phyloP scores from a whole-genome alignment of 768 basidiomycete species.

The Lyophyllum shimeji region DNA sequence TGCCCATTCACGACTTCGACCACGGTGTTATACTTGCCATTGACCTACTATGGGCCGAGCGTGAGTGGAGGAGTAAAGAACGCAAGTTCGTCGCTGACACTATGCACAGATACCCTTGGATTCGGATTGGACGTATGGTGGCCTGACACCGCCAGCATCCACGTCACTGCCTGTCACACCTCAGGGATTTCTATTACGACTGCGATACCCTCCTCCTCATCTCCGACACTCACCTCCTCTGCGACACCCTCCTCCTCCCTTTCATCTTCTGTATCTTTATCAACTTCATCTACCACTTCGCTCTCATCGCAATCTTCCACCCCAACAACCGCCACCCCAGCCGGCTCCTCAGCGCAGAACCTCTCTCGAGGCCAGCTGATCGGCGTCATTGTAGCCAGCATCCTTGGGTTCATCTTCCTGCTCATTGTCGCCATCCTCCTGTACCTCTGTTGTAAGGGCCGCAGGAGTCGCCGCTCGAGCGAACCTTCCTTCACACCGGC shows the following conservation, averaged over 20 bases:
- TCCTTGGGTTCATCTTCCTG: constrained; percentile 59
- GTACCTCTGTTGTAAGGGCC: constrained; percentile 48
- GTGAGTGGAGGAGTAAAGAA: constrained; percentile 36
- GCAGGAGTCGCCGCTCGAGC: constrained; percentile 34
- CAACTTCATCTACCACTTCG: constrained; percentile 21
- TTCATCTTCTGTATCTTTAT: constrained; percentile 24
- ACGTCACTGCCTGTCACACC: constrained; percentile 25
- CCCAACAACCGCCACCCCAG: constrained; percentile 18
- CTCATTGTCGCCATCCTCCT: constrained; percentile 48
- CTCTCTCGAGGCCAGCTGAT: constrained; percentile 45
- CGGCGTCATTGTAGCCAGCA: constrained; percentile 58
- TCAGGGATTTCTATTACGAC: constrained; percentile 22
- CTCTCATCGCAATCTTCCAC: constrained; percentile 23
- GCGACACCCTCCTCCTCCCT: constrained; percentile 30
- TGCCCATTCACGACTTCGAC: constrained; percentile 56
- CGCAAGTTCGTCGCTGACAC: background rate
- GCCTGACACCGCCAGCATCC: constrained; percentile 63
- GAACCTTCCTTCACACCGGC: constrained; percentile 22
- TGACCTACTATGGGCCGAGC: constrained; percentile 83
- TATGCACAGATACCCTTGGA: constrained; percentile 70
- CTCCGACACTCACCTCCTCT: constrained; percentile 26
- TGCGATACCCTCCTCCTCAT: constrained; percentile 29
- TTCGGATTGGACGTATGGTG: constrained; percentile 72
- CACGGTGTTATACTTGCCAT: constrained; percentile 58
- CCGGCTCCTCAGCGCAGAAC: constrained; percentile 8